Base-by-base conservation (phyloP, 257 asterid genomes). In the Capsicum baccatum region DNA sequence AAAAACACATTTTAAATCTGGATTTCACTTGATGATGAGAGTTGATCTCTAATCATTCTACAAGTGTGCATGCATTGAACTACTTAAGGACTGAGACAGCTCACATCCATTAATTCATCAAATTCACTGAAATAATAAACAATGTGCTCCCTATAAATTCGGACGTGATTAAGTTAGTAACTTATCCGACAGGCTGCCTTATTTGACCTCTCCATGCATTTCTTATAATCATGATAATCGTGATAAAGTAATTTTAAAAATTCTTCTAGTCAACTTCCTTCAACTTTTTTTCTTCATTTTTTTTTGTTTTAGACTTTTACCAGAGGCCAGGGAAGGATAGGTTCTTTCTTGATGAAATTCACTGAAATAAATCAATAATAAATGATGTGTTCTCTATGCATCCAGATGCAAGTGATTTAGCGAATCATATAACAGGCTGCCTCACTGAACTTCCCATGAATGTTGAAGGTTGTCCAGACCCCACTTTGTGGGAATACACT, bases 121-220 rank as follows among this genome's bases (percentile, higher is more conserved):
- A 35, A 67, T 67, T 67, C 74, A 67, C 21, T 6, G 12, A 67
- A 1, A 67, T 37, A 35, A 67, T 67, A 37, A 67, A 35, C 6
- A 1, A 37, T 14, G 74, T 35, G 50, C 7, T 37, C 74, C 15
- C 21, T 67, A 67, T 67, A 67, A 48, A 58, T 58, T 67, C 44
- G 6, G 3, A 1, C 6, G 9, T 19, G 7, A 35, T 48, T 67
- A 35, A 67, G 50, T 14, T 67, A 0, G 21, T 5, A 14, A 67
- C 37, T 67, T 67, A 67, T 35, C 21, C 11, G 21, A 67, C 74
- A 67, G 42, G 74, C 74, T 67, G 3, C 74, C 1, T 35, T 21
- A 14, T 67, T 67, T 67, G 74, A 67, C 52, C 21, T 35, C 74
- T 37, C 74, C 74, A 14, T 67, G 21, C 74, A 37, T 67, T 64